Evolutionary conservation across 495 filamentous ascomycete genomes (phyloP), one percentile per base, ranked within the genome.

Genomic region (Immersiella caudata): DNA sequence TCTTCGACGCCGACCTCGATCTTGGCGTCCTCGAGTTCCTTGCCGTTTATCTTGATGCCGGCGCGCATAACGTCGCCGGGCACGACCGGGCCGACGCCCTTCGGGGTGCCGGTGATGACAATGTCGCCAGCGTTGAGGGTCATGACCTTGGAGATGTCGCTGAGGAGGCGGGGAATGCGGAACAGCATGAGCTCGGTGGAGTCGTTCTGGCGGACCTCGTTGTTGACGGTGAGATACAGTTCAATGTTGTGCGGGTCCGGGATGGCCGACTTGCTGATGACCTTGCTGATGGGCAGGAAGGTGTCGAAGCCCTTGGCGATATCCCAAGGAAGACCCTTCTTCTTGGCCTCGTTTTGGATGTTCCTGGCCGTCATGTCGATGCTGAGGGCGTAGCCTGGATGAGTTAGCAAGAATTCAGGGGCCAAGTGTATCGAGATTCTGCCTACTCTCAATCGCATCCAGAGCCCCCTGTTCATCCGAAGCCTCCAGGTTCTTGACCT

Each of bases 271-370:
- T 93, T 95, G 51, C 86, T 78, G 67, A 99, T 97, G 64, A 89
- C 83, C 50, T 89, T 80, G 68, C 87, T 90, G 67, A 99, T 84
- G 56, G 95, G 95, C 11, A 94, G 84, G 83, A 99, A 99, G 22
- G 95, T 98, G 74, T 98, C 96, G 77, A 97, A 97, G 49, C 96
- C 96, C 81, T 99, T 99, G 67, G 90, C 88, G 68, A 97, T 95
- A 64, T 89, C 86, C 95, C 95, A 99, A 18, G 95, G 95, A n/a
- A 97, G 87, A 18, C 94, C 92, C 82, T 96, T 96, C 80, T 91
- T 92, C 85, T 97, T 98, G 64, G 93, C 95, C 80, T 96, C 90
- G 67, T 97, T 91, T 82, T 99, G 95, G 51, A 91, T 85, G 76
- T 97, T 96, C 67, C 93, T 90, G 3, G 90, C 93, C 7, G 93